A percentile compares a stretch with the other conserved stretches of the same genome.
phyloP scores from a whole-genome alignment of 106 monocot genomes.

The Agapanthus africanus region DNA sequence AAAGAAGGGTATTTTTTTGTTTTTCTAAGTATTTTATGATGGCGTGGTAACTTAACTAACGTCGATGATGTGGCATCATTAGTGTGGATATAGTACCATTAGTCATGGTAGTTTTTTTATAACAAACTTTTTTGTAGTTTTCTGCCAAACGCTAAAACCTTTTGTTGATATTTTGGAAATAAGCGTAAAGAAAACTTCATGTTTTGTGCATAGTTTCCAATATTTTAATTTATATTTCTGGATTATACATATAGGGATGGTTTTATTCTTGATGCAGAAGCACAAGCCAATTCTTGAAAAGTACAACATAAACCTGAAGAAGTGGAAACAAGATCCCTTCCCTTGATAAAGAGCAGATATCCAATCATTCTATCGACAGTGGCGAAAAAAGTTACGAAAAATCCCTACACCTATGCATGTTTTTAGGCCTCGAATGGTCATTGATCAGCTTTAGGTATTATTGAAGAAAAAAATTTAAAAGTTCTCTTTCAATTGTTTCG shows the following conservation, averaged over 20 bases:
- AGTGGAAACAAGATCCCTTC: conserved; percentile 2
- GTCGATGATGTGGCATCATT: no score
- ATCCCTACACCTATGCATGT: conserved; percentile 66
- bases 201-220: not conserved
- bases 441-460: conserved; percentile 64
- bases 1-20: no score
- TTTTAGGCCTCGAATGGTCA: conserved; percentile 58
- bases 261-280: conserved; percentile 16
- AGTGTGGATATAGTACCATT: no score
- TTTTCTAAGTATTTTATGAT: no score
- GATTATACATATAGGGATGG: not conserved
- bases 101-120: no score
- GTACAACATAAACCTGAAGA: conserved; percentile 17
- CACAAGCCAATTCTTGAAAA: conserved; percentile 17
- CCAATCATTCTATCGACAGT: conserved; percentile 24
- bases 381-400: conserved; percentile 47
- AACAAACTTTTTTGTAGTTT: no score
- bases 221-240: not conserved
- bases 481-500: not conserved
- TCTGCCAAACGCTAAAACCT: no score
- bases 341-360: conserved; percentile 6
- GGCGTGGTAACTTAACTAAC: no score
- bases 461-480: not conserved
- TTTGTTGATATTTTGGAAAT: no score
- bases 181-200: not conserved